A percentile compares a stretch with the other conserved stretches of the same genome.
Conservation (phyloP, 1,284 basidiomycete species). For the Anthracocystis setariae region DNA sequence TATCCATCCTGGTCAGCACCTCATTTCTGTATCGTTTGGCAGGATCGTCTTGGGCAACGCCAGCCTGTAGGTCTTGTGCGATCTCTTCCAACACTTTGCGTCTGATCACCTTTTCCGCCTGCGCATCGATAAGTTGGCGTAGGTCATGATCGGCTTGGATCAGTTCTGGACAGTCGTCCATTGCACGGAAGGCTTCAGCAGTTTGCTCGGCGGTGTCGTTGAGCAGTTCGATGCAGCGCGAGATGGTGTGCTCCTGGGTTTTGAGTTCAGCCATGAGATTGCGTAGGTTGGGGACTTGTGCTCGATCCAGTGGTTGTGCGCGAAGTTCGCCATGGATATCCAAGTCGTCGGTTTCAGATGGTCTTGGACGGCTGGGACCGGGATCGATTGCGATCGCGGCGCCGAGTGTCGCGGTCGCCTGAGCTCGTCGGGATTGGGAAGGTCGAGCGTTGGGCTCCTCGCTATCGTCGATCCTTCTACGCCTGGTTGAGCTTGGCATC, state of each 20-base stretch:
- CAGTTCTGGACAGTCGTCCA: slow-evolving; percentile 29
- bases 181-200: slow-evolving; percentile 28
- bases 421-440: slow-evolving; percentile 15
- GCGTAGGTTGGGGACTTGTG: slow-evolving; percentile 28
- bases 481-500: slow-evolving; percentile 31
- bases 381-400: slow-evolving; percentile 6
- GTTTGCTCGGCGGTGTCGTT: slow-evolving; percentile 39
- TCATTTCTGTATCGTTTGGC: slow-evolving; percentile 28
- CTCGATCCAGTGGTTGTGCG: slow-evolving; percentile 25
- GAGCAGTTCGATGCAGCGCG: slow-evolving; percentile 34
- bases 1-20: slow-evolving; percentile 16
- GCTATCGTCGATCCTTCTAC: slow-evolving; percentile 25
- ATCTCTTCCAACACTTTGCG: slow-evolving; percentile 38
- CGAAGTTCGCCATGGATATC: slow-evolving; percentile 17
- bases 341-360: not conserved
- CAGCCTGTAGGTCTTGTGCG: slow-evolving; percentile 26
- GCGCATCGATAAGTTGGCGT: slow-evolving; percentile 54
- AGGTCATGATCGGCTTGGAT: slow-evolving; percentile 37
- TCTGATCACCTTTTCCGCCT: slow-evolving; percentile 44
- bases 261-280: slow-evolving; percentile 27
- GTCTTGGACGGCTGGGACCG: slow-evolving; percentile 10
- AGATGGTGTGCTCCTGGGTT: slow-evolving; percentile 14
- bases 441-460: slow-evolving; percentile 18
- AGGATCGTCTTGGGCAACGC: slow-evolving; percentile 15
- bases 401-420: not conserved